A percentile compares a stretch with the other conserved stretches of the same genome.
These are phyloP conservation scores for Firmiana major DNA, from an alignment of 345 rosid species.

Conservation along the genomic window DNA sequence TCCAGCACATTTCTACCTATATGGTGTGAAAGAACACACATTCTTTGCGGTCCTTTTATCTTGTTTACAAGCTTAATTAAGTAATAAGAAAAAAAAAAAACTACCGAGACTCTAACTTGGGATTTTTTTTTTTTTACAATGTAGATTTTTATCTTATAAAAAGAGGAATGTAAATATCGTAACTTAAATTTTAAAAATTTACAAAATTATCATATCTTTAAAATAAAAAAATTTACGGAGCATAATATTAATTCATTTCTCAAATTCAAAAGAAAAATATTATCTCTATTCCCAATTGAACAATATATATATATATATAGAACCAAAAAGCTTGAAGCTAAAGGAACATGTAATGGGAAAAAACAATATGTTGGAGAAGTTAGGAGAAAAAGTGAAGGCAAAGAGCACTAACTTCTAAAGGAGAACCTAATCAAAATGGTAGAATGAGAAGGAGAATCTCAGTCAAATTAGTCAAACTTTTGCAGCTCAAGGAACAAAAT, in stretches of 20 bases:
- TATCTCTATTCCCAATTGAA: slow-evolving; percentile 1
- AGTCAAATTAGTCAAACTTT: slow-evolving; percentile 38
- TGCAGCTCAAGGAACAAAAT: slow-evolving; percentile 32
- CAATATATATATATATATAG: background rate
- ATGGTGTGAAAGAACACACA: too few relatives aligned
- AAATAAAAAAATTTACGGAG: too few relatives aligned
- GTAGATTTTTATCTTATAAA: too few relatives aligned
- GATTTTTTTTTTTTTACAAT: too few relatives aligned
- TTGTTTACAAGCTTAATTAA: background rate
- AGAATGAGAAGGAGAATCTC: slow-evolving; percentile 32
- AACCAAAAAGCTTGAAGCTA: slow-evolving; percentile 5
- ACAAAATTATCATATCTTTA: too few relatives aligned
- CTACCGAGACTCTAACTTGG: background rate
- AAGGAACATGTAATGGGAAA: background rate
- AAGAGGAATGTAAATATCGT: too few relatives aligned
- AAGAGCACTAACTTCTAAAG: slow-evolving; percentile 22
- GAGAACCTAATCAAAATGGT: slow-evolving; percentile 33
- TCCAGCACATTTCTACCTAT: background rate
- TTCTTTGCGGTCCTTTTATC: background rate
- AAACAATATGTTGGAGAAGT: background rate
- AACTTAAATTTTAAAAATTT: too few relatives aligned
- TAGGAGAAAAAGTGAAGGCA: background rate
- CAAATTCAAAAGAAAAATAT: slow-evolving; percentile 1
- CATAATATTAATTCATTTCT: slow-evolving; percentile 15
- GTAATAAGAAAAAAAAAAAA: background rate